These are phyloP conservation scores for Tylopilus rubrobrunneus DNA, from an alignment of 768 basidiomycete species.

Conservation along the genomic window DNA sequence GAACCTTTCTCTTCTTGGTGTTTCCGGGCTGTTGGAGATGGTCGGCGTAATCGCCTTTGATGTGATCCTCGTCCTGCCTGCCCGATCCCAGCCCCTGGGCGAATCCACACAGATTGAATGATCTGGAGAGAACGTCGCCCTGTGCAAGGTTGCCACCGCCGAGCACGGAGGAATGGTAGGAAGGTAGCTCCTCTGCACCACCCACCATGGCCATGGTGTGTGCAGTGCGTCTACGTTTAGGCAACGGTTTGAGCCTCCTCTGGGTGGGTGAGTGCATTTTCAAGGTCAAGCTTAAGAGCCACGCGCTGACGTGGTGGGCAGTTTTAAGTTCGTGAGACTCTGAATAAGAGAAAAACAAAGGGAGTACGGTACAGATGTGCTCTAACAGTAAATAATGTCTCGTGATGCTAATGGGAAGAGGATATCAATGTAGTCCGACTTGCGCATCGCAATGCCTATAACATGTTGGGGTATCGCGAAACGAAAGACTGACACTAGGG, in stretches of 20 bases:
- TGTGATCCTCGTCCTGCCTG: slow-evolving; percentile 49
- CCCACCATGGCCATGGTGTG: slow-evolving; percentile 35
- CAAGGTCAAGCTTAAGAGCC: slow-evolving; percentile 15
- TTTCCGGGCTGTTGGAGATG: slow-evolving; percentile 75
- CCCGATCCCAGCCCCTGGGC: slow-evolving; percentile 22
- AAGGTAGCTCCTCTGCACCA: slow-evolving; percentile 55
- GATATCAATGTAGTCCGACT: slow-evolving; percentile 42
- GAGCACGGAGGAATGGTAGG: slow-evolving; percentile 40
- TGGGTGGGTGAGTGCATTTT: slow-evolving; percentile 50
- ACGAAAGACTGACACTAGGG: slow-evolving; percentile 43
- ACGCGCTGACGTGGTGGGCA: slow-evolving; percentile 27
- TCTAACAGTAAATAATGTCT: slow-evolving; percentile 61
- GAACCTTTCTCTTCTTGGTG: slow-evolving; percentile 87
- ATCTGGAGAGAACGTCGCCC: slow-evolving; percentile 18
- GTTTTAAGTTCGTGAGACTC: slow-evolving; percentile 17
- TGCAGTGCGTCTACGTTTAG: slow-evolving; percentile 66
- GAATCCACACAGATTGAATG: slow-evolving; percentile 25
- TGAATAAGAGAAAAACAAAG: slow-evolving; percentile 22
- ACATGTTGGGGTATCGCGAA: slow-evolving; percentile 48
- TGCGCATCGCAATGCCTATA: slow-evolving; percentile 45
- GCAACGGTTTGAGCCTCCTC: slow-evolving; percentile 71
- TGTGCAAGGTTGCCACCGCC: slow-evolving; percentile 38
- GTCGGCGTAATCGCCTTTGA: slow-evolving; percentile 62
- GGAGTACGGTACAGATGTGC: slow-evolving; percentile 49
- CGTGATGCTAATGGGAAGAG: slow-evolving; percentile 41